phyloP scores from a whole-genome alignment of 352 stramenopile genomes.

The Pythium folliculosum region DNA sequence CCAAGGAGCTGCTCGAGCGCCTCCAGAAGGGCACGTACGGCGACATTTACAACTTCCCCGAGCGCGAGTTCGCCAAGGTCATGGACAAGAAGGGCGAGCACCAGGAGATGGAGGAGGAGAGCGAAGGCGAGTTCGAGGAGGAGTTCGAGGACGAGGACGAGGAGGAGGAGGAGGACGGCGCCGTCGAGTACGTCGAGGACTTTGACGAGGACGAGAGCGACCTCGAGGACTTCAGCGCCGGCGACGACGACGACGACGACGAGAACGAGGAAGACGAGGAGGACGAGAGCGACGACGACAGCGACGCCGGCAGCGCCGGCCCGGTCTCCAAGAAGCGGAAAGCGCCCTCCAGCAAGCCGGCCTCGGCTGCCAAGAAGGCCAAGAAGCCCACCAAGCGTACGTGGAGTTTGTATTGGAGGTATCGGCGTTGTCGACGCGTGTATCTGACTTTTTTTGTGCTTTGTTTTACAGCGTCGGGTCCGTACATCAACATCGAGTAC shows the following conservation, averaged over 20 bases:
- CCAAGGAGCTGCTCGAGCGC: conserved; percentile 98
- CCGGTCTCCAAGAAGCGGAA: conserved; percentile 66
- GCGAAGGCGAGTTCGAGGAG: conserved; percentile 72
- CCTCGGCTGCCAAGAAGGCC: conserved; percentile 33
- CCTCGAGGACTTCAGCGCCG: conserved; percentile 81
- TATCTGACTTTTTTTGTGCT: conserved; percentile 15
- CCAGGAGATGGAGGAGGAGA: conserved; percentile 93
- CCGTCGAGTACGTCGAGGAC: conserved; percentile 86
- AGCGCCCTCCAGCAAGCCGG: conserved; percentile 33
- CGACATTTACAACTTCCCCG: conserved; percentile 99
- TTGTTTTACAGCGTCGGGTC: conserved; percentile 39
- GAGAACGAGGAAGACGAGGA: conserved; percentile 85
- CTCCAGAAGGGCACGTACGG: conserved; percentile 98
- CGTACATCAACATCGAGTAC: conserved; percentile 89
- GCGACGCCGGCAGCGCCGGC: conserved; percentile 54
- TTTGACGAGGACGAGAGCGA: conserved; percentile 94
- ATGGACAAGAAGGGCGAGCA: conserved; percentile 78
- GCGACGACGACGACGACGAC: conserved; percentile 87
- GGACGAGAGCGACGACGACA: conserved; percentile 38
- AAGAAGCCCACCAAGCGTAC: conserved; percentile 77
- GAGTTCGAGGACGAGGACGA: conserved; percentile 72
- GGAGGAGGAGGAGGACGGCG: conserved; percentile 41
- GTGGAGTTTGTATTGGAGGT: conserved; percentile 16
- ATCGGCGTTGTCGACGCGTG: neutral
- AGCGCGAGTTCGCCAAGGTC: conserved; percentile 90